Conservation (phyloP, 2,329 filamentous ascomycete genomes). For the Didymella glomerata region DNA sequence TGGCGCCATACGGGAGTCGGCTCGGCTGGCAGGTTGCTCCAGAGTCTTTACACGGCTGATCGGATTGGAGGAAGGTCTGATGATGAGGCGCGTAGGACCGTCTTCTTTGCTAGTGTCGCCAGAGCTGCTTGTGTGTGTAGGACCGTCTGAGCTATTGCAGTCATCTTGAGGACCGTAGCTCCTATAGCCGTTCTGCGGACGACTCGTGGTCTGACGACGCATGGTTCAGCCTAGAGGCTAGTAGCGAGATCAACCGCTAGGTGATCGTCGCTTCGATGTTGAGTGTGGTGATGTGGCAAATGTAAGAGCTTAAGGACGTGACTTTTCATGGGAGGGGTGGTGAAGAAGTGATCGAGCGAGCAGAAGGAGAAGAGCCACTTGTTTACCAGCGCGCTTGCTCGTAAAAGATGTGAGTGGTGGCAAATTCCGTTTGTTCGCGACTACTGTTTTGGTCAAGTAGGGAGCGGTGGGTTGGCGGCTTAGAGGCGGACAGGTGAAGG, state of each 20-base stretch:
- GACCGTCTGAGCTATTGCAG: constrained; percentile 20
- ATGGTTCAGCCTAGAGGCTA: constrained; percentile 15
- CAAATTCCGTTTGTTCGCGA: constrained; percentile 15
- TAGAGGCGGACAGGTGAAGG: constrained; percentile 6
- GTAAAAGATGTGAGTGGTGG: background rate
- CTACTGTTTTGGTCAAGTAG: constrained; percentile 17
- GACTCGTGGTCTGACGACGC: constrained; percentile 12
- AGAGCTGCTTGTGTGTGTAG: constrained; percentile 28
- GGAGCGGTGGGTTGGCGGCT: constrained; percentile 16
- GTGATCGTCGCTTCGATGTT: background rate
- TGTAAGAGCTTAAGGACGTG: background rate
- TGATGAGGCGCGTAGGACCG: constrained; percentile 11
- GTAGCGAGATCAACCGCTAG: background rate
- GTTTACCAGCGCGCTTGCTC: constrained; percentile 12
- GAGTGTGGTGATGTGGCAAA: background rate
- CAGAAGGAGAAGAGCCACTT: background rate
- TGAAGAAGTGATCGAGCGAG: background rate
- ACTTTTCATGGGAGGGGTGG: constrained; percentile 10
- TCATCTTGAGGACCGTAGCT: constrained; percentile 4
- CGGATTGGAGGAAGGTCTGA: constrained; percentile 1
- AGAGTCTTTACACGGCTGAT: constrained; percentile 8
- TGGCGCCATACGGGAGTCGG: constrained; percentile 1
- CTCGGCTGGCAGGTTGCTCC: constrained; percentile 1
- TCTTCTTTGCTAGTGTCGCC: constrained; percentile 22
- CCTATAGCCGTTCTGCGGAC: constrained; percentile 16